Conservation (phyloP, 306 rosid species). For the Cotoneaster glaucophyllus region DNA sequence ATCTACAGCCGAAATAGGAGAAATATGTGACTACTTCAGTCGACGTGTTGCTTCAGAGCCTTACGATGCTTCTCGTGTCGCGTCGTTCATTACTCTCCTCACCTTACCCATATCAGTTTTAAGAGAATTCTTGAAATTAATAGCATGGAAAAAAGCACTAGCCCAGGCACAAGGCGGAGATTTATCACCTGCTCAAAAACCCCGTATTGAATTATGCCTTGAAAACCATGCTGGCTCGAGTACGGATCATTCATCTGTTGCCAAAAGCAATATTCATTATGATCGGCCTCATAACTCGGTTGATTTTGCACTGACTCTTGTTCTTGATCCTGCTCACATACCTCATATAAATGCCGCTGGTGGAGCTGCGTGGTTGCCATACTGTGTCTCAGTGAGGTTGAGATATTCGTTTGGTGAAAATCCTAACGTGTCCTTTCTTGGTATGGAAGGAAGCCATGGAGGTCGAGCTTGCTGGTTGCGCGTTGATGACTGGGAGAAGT, state of each 20-base stretch:
- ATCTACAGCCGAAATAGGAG: conserved; percentile 77
- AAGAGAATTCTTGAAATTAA: conserved; percentile 89
- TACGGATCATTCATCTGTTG: conserved; percentile 48
- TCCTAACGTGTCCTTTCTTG: conserved; percentile 67
- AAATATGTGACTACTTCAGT: conserved; percentile 96
- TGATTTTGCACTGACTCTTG: conserved; percentile 93
- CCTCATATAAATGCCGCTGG: conserved; percentile 91
- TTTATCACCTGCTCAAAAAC: conserved; percentile 74
- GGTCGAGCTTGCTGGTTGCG: conserved; percentile 93
- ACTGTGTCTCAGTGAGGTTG: conserved; percentile 87
- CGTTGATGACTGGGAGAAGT: conserved; percentile 89
- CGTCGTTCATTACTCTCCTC: conserved; percentile 95
- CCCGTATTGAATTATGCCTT: conserved; percentile 94
- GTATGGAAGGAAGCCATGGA: conserved; percentile 99
- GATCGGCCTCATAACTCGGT: conserved; percentile 78
- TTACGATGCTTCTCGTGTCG: conserved; percentile 98
- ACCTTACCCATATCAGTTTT: conserved; percentile 89
- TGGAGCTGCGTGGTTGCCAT: conserved; percentile 98
- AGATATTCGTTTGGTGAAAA: conserved; percentile 80
- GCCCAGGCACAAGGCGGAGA: conserved; percentile 87
- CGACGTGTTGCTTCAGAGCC: conserved; percentile 99
- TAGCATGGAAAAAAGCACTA: conserved; percentile 93
- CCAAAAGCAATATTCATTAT: conserved; percentile 90
- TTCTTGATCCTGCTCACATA: conserved; percentile 90
- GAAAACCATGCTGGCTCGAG: conserved; percentile 84